Base-by-base conservation (phyloP, 2,329 filamentous ascomycete species). In the Botrytis elliptica region DNA sequence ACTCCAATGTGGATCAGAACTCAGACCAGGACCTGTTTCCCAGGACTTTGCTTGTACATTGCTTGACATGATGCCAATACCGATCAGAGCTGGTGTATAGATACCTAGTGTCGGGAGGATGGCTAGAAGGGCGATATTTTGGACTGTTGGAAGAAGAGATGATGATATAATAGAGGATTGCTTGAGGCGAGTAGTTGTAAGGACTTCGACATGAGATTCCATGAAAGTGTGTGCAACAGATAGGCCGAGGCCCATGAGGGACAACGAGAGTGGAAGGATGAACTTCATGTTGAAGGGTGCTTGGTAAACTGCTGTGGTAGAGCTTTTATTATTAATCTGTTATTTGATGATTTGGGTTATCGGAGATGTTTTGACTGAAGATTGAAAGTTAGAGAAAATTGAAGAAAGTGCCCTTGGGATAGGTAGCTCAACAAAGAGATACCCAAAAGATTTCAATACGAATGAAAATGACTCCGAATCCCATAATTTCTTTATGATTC, bases 41-140 rank as follows among this genome's bases (percentile, higher is more conserved):
- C 44, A 64, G 40, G 38, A 16, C 7, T 7, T 25, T 55, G 66
- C 66, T 1, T 57, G 66, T 29, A 69, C 49, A 25, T 44, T 16
- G 40, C 66, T 57, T 42, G 49, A 42, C 49, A 69, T 69, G 66
- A 69, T 69, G 33, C 49, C 66, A 14, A 69, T 69, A 7, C 66
- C 38, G n/a, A 69, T 25, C 8, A 69, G 4, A 44, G 66, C n/a
- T 42, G 49, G 49, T 29, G 66, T 44, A 38, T 69, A 69, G 36
- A 57, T 22, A 44, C 66, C 66, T 18, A 69, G 38, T 33, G 66
- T 4, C 18, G 49, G 55, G 10, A 69, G 18, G n/a, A n/a, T 57
- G 25, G 49, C 38, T 42, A 69, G n/a, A 14, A 57, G 2, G 6
- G 66, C 66, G 12, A 69, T 38, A 33, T 57, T 44, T 42, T 42